phyloP scores from a whole-genome alignment of 1,284 basidiomycete species.

The Cutaneotrichosporon cavernicola region DNA sequence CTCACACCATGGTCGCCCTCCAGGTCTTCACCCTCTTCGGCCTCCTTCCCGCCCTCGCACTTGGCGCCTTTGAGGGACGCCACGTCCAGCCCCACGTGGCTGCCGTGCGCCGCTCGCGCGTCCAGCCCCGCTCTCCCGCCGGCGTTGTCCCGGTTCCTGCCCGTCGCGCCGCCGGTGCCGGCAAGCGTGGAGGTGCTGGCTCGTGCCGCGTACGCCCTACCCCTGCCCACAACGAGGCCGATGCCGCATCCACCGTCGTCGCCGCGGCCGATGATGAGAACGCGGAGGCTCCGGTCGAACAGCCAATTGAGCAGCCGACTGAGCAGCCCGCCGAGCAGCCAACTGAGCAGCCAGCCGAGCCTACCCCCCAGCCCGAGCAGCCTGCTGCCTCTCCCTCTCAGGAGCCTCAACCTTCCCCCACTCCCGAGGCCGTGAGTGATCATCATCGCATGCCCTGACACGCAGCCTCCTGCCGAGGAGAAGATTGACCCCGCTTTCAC shows the following conservation, averaged over 20 bases:
- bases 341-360: not conserved
- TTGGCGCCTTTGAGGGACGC: slow-evolving; percentile 15
- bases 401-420: not conserved
- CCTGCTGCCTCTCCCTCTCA: not conserved
- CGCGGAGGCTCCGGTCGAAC: not conserved
- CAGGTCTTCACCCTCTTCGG: slow-evolving; percentile 33
- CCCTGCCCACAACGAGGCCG: not conserved
- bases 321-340: slow-evolving; percentile 5
- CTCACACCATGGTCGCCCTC: slow-evolving; percentile 34
- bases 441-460: not conserved
- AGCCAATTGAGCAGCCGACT: not conserved
- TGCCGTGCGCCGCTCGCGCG: slow-evolving; percentile 21
- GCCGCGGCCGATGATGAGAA: not conserved
- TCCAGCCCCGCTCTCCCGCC: not conserved
- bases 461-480: not conserved
- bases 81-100: slow-evolving; percentile 26
- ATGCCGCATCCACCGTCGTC: not conserved
- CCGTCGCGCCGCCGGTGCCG: not conserved
- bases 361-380: not conserved
- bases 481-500: not conserved
- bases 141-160: not conserved
- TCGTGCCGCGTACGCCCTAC: not conserved
- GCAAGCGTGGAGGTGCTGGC: not conserved
- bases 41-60: slow-evolving; percentile 36
- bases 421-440: slow-evolving; percentile 2